Evolutionary conservation across 371 early-diverging fungal genomes (phyloP), one percentile per base, ranked within the genome.

Genomic region (Lichtheimia ramosa): DNA sequence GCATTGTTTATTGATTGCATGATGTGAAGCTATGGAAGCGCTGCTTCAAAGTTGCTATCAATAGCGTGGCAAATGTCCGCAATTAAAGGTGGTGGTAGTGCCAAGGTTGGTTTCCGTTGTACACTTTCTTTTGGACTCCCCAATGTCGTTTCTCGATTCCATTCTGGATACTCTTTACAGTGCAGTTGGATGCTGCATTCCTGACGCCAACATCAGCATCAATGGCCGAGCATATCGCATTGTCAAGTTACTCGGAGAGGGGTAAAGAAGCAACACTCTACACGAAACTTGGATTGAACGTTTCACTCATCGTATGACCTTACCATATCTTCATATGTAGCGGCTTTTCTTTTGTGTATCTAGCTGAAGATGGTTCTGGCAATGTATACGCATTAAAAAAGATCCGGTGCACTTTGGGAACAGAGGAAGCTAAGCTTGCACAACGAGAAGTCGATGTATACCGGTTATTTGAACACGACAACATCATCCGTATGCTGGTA

Each of bases 331-430:
- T 8, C 6, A 8, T 34, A 34, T 8, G 10, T 64, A 88, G 92
- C 46, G 92, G 90, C 3, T 92, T 90, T 70, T 85, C 89, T 25
- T 81, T 82, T 52, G 92, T 92, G 12, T 84, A 87, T 56, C 68
- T 92, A n/a, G 88, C 87, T 4, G 71, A 86, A 59, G 87, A 89
- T 63, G 69, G 76, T 3, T 74, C 79, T 8, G 81, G 79, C 0
- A 68, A 75, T 23, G 63, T 80, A 13, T 87, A 71, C 63, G 91
- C 92, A 10, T 41, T 90, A 23, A 92, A 92, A 51, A 86, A 84
- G 52, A 85, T 92, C 43, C 71, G 84, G 13, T 89, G 90, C 56
- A 80, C 82, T 15, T 65, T 77, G 48, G 88, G 84, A 1, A 84
- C 83, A 48, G 82, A 83, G 57, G 69, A 79, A 43, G 80, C 82